Conservation (phyloP, 306 rosid species). For the cucumber (Cucumis sativus) region Cucumber_9930_V3 NC_026655.2:8368501-8369000, state of each 20-base stretch:
- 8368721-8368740: slow-evolving; percentile 68
- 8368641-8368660: not conserved
- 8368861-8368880: slow-evolving; percentile 14
- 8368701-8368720: slow-evolving; percentile 93
- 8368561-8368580: not conserved
- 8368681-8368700: slow-evolving; percentile 30
- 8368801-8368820: slow-evolving; percentile 64
- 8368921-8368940: slow-evolving; percentile 19
- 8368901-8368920: slow-evolving; percentile 1
- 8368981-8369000: slow-evolving; percentile 84
- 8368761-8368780: slow-evolving; percentile 94
- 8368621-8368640: not conserved
- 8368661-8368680: not conserved
- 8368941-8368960: slow-evolving; percentile 61
- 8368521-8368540: not conserved
- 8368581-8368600: not conserved
- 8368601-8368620: not conserved
- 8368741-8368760: slow-evolving; percentile 83
- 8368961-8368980: slow-evolving; percentile 82
- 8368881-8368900: slow-evolving; percentile 7
- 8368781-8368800: slow-evolving; percentile 75
- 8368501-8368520: not conserved
- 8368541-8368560: not conserved
- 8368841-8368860: slow-evolving; percentile 52
- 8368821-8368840: slow-evolving; percentile 80